These are phyloP conservation scores for Vitellaria paradoxa DNA, from an alignment of 179 eudicot species.

Conservation along the genomic window DNA sequence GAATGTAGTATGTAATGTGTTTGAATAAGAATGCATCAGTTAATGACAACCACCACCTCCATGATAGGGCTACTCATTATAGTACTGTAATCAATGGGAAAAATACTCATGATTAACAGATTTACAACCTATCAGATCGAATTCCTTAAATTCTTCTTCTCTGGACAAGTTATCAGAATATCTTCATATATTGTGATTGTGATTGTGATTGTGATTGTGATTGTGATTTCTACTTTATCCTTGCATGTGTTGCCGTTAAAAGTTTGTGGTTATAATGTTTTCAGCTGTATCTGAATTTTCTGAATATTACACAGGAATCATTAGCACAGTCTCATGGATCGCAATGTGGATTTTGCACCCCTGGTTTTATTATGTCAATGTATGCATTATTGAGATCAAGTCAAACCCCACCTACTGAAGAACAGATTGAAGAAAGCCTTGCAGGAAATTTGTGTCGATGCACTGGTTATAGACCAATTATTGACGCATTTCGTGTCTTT, in stretches of 20 bases:
- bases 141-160: slow-evolving; percentile 3
- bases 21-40: too few relatives aligned
- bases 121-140: not conserved
- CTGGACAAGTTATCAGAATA: not conserved
- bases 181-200: not conserved
- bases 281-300: slow-evolving; percentile 10
- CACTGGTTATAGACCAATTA: slow-evolving; percentile 94
- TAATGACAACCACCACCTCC: too few relatives aligned
- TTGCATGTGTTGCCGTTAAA: not conserved
- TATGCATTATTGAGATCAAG: slow-evolving; percentile 90
- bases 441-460: slow-evolving; percentile 98
- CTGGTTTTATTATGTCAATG: slow-evolving; percentile 99
- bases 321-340: slow-evolving; percentile 90
- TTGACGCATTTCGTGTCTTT: slow-evolving; percentile 94
- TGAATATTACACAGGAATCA: slow-evolving; percentile 65
- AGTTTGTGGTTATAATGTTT: not conserved
- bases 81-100: too few relatives aligned
- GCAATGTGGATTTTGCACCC: slow-evolving; percentile 99
- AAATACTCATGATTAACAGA: too few relatives aligned
- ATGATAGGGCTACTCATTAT: too few relatives aligned
- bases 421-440: slow-evolving; percentile 93
- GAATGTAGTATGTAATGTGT: too few relatives aligned
- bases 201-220: too few relatives aligned
- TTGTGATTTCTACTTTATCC: not conserved
- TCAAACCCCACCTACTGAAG: slow-evolving; percentile 69